Percentiles rank a stretch among this genome's conserved stretches.
Evolutionary conservation across 306 rosid genomes (phyloP).

Genomic region (Prunus davidiana): DNA sequence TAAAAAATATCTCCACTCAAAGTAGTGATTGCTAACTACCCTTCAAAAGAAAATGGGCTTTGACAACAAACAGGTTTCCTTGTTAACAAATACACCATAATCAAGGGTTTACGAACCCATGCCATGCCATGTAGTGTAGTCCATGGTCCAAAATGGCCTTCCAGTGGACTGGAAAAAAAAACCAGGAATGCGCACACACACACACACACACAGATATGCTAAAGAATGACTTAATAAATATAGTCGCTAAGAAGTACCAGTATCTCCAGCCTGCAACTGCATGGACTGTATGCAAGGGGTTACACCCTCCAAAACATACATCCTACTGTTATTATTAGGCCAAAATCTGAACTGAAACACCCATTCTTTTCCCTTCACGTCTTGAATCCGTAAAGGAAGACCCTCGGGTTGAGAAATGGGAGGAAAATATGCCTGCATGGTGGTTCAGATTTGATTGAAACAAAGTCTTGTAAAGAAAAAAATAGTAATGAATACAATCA

Average conservation of each 20-base stretch:
- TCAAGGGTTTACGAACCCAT: neutral
- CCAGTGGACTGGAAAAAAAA: neutral
- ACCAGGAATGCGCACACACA: neutral
- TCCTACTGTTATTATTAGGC: constrained; percentile 99
- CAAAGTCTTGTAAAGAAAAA: neutral
- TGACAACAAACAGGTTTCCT: neutral
- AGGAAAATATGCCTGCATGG: constrained; percentile 91
- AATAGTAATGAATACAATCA: neutral
- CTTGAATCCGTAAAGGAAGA: constrained; percentile 95
- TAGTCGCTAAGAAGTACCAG: constrained; percentile 51
- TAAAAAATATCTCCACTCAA: neutral
- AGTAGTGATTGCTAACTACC: neutral
- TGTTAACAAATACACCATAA: neutral
- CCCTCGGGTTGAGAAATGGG: constrained; percentile 99
- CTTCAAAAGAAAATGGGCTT: neutral
- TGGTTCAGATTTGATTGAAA: constrained; percentile 30
- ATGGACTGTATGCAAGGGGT: constrained; percentile 99
- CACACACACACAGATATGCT: no score
- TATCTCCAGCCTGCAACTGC: constrained; percentile 99
- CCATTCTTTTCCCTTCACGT: constrained; percentile 98
- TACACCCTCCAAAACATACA: constrained; percentile 98
- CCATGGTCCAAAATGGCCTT: neutral
- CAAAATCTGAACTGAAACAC: constrained; percentile 98
- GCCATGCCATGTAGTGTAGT: no score
- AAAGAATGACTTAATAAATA: neutral